These are phyloP conservation scores for Discostella stelligeroides DNA, from an alignment of 108 stramenopile genomes.

Conservation along the genomic window DNA sequence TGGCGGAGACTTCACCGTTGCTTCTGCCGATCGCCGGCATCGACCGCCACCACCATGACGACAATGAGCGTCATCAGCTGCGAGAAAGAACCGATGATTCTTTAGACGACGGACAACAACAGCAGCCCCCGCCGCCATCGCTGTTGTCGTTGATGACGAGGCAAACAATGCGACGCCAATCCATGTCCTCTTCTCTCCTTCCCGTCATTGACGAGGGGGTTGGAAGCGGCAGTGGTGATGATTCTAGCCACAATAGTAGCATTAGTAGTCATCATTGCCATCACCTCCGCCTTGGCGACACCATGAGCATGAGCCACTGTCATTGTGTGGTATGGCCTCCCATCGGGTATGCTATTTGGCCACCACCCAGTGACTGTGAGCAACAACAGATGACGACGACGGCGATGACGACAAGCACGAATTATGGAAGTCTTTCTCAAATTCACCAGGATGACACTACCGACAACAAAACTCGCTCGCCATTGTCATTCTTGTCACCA, in stretches of 20 bases:
- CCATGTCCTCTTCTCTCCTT: too few relatives aligned
- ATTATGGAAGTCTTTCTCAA: slow-evolving; percentile 3
- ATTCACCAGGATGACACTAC: background rate
- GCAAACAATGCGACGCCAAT: too few relatives aligned
- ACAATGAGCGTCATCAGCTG: too few relatives aligned
- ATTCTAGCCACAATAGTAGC: background rate
- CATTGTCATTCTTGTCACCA: background rate
- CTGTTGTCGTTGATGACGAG: too few relatives aligned
- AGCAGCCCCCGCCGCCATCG: too few relatives aligned
- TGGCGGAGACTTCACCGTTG: too few relatives aligned
- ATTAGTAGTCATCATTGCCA: background rate
- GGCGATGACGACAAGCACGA: slow-evolving; percentile 1
- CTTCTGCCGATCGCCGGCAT: too few relatives aligned
- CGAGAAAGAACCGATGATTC: too few relatives aligned
- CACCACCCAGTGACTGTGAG: background rate
- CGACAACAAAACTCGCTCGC: background rate
- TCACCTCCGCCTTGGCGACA: background rate
- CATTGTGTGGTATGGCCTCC: slow-evolving; percentile 22
- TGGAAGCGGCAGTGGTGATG: background rate
- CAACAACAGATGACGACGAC: background rate
- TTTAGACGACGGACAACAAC: too few relatives aligned
- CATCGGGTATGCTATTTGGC: slow-evolving; percentile 10
- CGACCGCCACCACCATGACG: too few relatives aligned
- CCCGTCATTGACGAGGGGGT: background rate
- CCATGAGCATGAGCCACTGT: background rate